These are phyloP conservation scores for Pseudocercospora cruenta DNA, from an alignment of 2,329 filamentous ascomycete species.

Conservation along the genomic window DNA sequence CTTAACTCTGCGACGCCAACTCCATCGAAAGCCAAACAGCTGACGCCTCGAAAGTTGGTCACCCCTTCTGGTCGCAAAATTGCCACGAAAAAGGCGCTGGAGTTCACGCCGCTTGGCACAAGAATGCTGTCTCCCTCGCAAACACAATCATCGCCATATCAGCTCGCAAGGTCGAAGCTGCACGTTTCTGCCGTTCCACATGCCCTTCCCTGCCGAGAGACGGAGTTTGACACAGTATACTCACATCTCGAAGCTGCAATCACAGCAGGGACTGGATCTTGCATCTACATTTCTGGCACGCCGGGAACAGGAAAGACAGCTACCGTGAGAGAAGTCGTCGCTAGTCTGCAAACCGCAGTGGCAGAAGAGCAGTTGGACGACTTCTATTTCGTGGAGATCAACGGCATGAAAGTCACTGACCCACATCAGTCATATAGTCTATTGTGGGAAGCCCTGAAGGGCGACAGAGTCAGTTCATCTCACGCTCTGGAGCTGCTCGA, in stretches of 20 bases:
- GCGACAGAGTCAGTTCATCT: slow-evolving; percentile 86
- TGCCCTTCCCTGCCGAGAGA: slow-evolving; percentile 86
- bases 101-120: slow-evolving; percentile 94
- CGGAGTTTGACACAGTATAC: slow-evolving; percentile 90
- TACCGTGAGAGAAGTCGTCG: slow-evolving; percentile 92
- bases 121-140: slow-evolving; percentile 76
- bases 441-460: slow-evolving; percentile 93
- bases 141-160: slow-evolving; percentile 82
- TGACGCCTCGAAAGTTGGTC: slow-evolving; percentile 57
- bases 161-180: slow-evolving; percentile 82
- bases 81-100: slow-evolving; percentile 81
- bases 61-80: slow-evolving; percentile 71
- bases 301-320: slow-evolving; percentile 97
- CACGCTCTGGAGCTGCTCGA: slow-evolving; percentile 91
- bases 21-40: slow-evolving; percentile 48
- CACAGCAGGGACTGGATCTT: slow-evolving; percentile 87
- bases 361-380: slow-evolving; percentile 90
- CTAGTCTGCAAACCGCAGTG: slow-evolving; percentile 85
- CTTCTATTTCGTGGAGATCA: slow-evolving; percentile 99
- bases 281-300: slow-evolving; percentile 99
- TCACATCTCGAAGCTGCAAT: slow-evolving; percentile 93
- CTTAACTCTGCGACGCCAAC: slow-evolving; percentile 50
- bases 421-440: slow-evolving; percentile 94
- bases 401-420: slow-evolving; percentile 99
- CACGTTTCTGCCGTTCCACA: slow-evolving; percentile 93